Conservation (phyloP, 2,329 filamentous ascomycete species). For the Colletotrichum sp. region DNA sequence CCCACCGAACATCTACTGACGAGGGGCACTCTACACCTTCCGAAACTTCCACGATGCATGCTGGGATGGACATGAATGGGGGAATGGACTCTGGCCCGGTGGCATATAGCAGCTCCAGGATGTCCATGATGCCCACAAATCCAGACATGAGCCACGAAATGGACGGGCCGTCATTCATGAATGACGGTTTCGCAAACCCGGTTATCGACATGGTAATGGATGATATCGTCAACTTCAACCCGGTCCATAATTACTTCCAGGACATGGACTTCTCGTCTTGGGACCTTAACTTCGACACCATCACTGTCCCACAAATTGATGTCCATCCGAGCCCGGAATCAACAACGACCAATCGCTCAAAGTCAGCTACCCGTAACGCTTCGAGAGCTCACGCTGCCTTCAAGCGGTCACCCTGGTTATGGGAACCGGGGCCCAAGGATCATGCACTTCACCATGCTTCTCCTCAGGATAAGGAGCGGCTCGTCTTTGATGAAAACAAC, state of each 20-base stretch:
- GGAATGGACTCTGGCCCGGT: neutral
- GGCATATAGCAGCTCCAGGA: neutral
- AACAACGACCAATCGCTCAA: slow-evolving; percentile 26
- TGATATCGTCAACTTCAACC: slow-evolving; percentile 29
- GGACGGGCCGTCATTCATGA: slow-evolving; percentile 3
- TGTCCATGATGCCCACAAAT: neutral
- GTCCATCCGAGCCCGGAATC: slow-evolving; percentile 32
- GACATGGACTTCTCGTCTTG: slow-evolving; percentile 37
- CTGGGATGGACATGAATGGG: neutral
- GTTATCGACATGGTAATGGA: slow-evolving; percentile 12
- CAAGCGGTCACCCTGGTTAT: slow-evolving; percentile 38
- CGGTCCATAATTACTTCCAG: slow-evolving; percentile 31
- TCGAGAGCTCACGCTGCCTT: slow-evolving; percentile 35
- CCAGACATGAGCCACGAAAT: neutral
- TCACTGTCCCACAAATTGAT: slow-evolving; percentile 31
- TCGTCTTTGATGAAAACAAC: slow-evolving; percentile 3
- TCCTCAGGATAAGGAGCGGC: slow-evolving; percentile 10
- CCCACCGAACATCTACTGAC: neutral
- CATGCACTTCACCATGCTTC: slow-evolving; percentile 19
- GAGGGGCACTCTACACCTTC: slow-evolving; percentile 5
- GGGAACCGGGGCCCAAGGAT: slow-evolving; percentile 34
- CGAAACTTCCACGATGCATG: slow-evolving; percentile 15
- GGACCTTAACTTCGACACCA: slow-evolving; percentile 35
- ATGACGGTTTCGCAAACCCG: slow-evolving; percentile 3
- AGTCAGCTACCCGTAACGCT: slow-evolving; percentile 26